Base-by-base conservation (phyloP, 2,329 filamentous ascomycete species). In the Ophiostoma tasmaniense region DNA sequence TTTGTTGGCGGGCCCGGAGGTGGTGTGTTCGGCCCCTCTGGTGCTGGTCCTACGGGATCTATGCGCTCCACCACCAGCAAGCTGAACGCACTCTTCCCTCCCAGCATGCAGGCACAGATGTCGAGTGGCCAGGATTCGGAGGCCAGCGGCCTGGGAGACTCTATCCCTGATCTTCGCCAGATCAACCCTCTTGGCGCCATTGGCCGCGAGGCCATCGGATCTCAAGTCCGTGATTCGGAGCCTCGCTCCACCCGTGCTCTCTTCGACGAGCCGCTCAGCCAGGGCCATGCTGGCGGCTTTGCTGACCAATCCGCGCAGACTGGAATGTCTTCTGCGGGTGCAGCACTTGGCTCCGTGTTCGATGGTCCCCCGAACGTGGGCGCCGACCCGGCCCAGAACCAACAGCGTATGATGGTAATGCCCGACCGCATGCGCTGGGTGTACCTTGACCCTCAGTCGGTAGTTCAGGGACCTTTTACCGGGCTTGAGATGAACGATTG, bases 401-500 rank as follows among this genome's bases (percentile, higher is more conserved):
- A 93, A 72, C 85, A 92, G 72, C 89, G 92, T 20, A 93, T 90
- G 62, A 98, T 99, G 93, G 94, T 99, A 5, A 98, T 99, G 95
- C 95, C 95, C 1, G 95, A 99, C 78, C 86, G 96, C 17, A 99
- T 99, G 93, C 86, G 94, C 74, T 99, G 95, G 95, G 94, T 97
- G 22, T 99, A 99, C 77, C 89, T 96, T 67, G 95, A 99, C 76
- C 95, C 95, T 5, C 92, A 96, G 76, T 93, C 93, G 28, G 90
- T 92, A 71, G 89, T 92, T 6, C 95, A 99, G 76, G 95, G 95
- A 0, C 95, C 95, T 0, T 99, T 95, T 80, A 97, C 93, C 52
- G 95, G 95, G 1, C 81, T 99, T 66, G 95, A 99, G 79, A 99
- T 99, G 95, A 96, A 99, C 74, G 96, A 99, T 75, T 99, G 95